Evolutionary conservation across 1,284 basidiomycete genomes (phyloP), one percentile per base, ranked within the genome.

Genomic region (Cryptococcus sp.): DNA sequence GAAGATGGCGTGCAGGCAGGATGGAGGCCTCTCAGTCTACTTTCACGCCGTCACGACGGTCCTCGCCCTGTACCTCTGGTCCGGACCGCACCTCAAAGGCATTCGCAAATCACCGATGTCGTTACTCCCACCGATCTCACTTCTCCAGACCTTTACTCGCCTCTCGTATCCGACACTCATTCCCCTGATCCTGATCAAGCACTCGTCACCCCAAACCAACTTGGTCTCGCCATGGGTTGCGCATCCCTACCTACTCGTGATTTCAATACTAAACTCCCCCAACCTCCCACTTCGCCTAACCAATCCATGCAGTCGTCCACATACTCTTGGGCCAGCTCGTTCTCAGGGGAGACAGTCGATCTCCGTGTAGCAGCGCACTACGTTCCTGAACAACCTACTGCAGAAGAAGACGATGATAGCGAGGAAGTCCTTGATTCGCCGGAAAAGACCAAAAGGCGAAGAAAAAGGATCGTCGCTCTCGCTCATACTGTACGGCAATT

Each of bases 401-500:
- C 25, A 6, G 49, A 50, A n/a, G 35, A 45, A 23, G 25, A 43
- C 8, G 51, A 54, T 42, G 53, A 46, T 19, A 19, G 55, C 16
- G 55, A 57, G 20, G 55, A 62, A 38, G 42, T 62, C 1, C 42
- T 57, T 1, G 59, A 60, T 39, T 65, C 65, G 4, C 67, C 67
- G 0, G 61, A 62, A n/a, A 62, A 63, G 42, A 52, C 54, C 17
- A 50, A 64, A 6, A 49, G 55, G 35, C 43, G 68, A 25, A 51
- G 66, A 47, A 70, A 72, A 45, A 52, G 67, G 27, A 68, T 72
- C 22, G 64, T 68, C 16, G 67, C 68, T 22, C 54, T 72, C 7
- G 70, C 70, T 35, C 70, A 72, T 55, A 72, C 70, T 5, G 70
- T 67, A 6, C 55, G 70, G 17, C 68, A 70, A 52, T 60, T 72